Evolutionary conservation across 768 basidiomycete genomes (phyloP).

Genomic region (Podaxis sp.): DNA sequence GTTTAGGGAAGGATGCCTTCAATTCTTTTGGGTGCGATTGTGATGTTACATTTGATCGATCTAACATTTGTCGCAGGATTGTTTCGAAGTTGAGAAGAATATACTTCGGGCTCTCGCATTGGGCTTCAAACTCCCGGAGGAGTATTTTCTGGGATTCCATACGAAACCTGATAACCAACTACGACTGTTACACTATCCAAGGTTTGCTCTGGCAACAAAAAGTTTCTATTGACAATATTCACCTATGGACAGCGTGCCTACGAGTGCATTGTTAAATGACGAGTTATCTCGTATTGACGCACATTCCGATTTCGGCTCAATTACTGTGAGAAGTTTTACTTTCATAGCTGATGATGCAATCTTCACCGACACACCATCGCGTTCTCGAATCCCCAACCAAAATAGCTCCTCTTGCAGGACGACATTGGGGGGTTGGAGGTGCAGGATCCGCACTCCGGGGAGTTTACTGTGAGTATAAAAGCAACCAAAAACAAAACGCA

Average conservation of each 20-base stretch:
- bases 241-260: slow-evolving; percentile 26
- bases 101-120: slow-evolving; percentile 49
- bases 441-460: slow-evolving; percentile 49
- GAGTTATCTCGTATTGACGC: slow-evolving; percentile 43
- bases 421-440: slow-evolving; percentile 61
- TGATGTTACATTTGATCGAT: slow-evolving; percentile 10
- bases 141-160: slow-evolving; percentile 44
- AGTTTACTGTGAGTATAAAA: slow-evolving; percentile 29
- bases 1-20: slow-evolving; percentile 48
- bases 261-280: slow-evolving; percentile 30
- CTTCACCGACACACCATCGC: neutral
- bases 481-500: neutral
- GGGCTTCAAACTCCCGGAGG: slow-evolving; percentile 39
- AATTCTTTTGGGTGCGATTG: slow-evolving; percentile 47
- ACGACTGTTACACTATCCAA: slow-evolving; percentile 57
- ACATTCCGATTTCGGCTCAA: slow-evolving; percentile 54
- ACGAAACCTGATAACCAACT: slow-evolving; percentile 49
- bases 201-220: slow-evolving; percentile 18
- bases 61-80: slow-evolving; percentile 28
- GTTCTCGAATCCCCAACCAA: neutral
- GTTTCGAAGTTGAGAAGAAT: slow-evolving; percentile 38
- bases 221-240: neutral
- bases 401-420: slow-evolving; percentile 54
- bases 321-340: slow-evolving; percentile 36
- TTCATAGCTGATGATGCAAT: too few relatives aligned